Evolutionary conservation across 495 filamentous ascomycete genomes (phyloP).

Genomic region (Chaetomidium leptoderma): DNA sequence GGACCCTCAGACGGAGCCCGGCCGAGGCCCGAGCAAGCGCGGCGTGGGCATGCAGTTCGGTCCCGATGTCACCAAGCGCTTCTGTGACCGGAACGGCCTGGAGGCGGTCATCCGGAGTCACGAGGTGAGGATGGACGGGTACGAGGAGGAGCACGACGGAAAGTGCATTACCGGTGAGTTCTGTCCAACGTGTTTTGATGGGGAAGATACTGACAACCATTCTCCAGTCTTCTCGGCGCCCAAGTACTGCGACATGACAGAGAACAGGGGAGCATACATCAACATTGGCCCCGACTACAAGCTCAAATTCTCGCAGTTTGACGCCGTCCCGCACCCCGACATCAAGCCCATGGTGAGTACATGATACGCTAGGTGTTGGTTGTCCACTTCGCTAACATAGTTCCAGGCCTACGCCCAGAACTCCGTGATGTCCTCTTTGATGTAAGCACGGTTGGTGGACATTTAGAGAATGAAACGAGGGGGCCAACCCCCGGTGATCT

Average conservation of each 20-base stretch:
- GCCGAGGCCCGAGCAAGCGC: conserved; percentile 90
- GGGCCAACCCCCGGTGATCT: neutral
- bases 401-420: conserved; percentile 73
- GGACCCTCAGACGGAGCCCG: conserved; percentile 80
- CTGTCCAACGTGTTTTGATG: neutral
- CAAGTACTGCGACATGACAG: conserved; percentile 94
- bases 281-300: conserved; percentile 92
- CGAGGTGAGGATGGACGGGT: conserved; percentile 96
- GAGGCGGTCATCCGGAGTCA: conserved; percentile 95
- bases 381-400: neutral
- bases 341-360: conserved; percentile 87
- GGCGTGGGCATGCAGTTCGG: conserved; percentile 96
- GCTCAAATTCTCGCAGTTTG: conserved; percentile 85
- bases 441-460: conserved; percentile 29
- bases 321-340: conserved; percentile 91
- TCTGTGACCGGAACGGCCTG: conserved; percentile 93
- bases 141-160: conserved; percentile 95
- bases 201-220: conserved; percentile 19
- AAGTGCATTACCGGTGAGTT: conserved; percentile 83
- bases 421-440: conserved; percentile 61
- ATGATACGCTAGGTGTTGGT: neutral
- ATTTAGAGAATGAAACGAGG: neutral
- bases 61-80: conserved; percentile 92
- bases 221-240: conserved; percentile 86
- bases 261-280: conserved; percentile 98